phyloP scores from a whole-genome alignment of 306 rosid species.

The Inga leiocalycina region DNA sequence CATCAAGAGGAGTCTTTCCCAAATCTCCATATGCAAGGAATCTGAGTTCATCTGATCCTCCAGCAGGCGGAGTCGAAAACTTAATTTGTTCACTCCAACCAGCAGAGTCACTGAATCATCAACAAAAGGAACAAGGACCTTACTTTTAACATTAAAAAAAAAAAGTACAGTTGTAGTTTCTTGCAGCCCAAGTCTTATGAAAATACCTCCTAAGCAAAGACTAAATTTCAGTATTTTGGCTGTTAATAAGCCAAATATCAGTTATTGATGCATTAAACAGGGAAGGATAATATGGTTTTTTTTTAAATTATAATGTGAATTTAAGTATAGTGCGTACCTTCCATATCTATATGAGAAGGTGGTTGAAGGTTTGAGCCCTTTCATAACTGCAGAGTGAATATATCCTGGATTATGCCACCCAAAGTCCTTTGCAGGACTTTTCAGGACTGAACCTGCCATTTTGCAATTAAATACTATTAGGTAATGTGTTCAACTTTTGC shows the following conservation, averaged over 20 bases:
- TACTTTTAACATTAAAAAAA: background rate
- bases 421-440: constrained; percentile 89
- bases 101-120: constrained; percentile 53
- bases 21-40: constrained; percentile 83
- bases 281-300: background rate
- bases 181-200: background rate
- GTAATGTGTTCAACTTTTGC: background rate
- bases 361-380: constrained; percentile 73
- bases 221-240: background rate
- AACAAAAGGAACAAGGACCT: background rate
- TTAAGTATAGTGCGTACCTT: constrained; percentile 52
- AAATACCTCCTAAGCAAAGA: background rate
- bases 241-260: background rate
- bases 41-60: constrained; percentile 64
- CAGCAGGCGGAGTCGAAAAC: constrained; percentile 78
- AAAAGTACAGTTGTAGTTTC: background rate
- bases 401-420: constrained; percentile 98
- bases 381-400: constrained; percentile 85
- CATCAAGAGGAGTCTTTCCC: constrained; percentile 92
- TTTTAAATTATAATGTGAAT: background rate
- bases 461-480: background rate
- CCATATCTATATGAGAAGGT: constrained; percentile 70
- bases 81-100: constrained; percentile 76
- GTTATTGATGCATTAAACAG: constrained; percentile 1
- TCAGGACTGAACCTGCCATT: constrained; percentile 44